These are phyloP conservation scores for Trichoderma guizhouense DNA, from an alignment of 2,329 filamentous ascomycete species.

Conservation along the genomic window DNA sequence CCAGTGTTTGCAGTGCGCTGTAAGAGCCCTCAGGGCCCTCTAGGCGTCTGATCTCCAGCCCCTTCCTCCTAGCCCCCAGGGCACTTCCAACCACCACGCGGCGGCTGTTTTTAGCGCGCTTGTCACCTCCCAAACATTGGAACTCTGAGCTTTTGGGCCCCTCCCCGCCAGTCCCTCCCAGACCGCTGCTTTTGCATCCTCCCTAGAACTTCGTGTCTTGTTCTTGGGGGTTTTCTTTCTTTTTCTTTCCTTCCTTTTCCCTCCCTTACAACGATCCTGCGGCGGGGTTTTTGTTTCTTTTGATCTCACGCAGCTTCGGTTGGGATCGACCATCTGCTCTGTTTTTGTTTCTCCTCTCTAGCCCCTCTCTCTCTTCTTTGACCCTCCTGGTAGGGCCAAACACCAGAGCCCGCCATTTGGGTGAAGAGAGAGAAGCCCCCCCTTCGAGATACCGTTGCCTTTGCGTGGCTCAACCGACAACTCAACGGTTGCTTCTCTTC, in stretches of 20 bases:
- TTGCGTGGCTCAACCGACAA: conserved; percentile 4
- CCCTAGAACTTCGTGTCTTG: conserved; percentile 7
- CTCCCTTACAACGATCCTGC: background rate
- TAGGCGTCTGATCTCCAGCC: background rate
- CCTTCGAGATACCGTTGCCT: conserved; percentile 11
- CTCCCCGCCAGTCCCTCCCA: conserved; percentile 15
- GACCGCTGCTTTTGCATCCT: conserved; percentile 18
- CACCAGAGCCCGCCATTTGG: conserved; percentile 17
- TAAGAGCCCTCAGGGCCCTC: background rate
- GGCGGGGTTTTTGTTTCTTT: background rate
- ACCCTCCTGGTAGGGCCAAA: background rate
- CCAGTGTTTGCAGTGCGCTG: background rate
- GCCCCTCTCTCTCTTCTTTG: background rate
- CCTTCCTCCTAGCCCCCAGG: background rate
- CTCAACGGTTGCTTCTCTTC: background rate
- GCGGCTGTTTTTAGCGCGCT: conserved; percentile 16
- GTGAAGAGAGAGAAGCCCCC: conserved; percentile 5
- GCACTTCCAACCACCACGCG: conserved; percentile 15
- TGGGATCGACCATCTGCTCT: background rate
- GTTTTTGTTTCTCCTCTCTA: background rate
- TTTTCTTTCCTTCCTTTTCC: background rate
- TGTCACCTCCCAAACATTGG: conserved; percentile 13
- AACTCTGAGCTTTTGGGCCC: conserved; percentile 3
- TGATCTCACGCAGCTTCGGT: background rate
- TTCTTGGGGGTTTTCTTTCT: background rate